phyloP scores from a whole-genome alignment of 345 rosid species.

The Fremontodendron californicum region DNA sequence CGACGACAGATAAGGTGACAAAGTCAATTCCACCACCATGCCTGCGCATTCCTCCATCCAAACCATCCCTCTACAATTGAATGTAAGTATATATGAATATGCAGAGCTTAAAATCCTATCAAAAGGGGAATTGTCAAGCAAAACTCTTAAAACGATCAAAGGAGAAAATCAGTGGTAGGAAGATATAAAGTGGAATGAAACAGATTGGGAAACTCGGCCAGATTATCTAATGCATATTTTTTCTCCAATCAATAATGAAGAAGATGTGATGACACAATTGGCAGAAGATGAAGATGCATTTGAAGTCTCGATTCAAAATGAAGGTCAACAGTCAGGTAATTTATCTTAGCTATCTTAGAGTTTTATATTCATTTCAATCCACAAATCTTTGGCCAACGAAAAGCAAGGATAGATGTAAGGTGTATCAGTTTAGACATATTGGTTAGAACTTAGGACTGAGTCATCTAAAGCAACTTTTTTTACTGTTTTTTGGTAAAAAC shows the following conservation, averaged over 20 bases:
- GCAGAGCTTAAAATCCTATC: background rate
- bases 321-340: too few relatives aligned
- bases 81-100: background rate
- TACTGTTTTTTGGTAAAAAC: too few relatives aligned
- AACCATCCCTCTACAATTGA: background rate
- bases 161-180: background rate
- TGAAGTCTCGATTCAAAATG: too few relatives aligned
- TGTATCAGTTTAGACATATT: too few relatives aligned
- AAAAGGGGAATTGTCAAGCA: background rate
- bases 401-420: too few relatives aligned
- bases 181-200: background rate
- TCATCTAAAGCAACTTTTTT: too few relatives aligned
- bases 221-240: background rate
- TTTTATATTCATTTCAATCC: too few relatives aligned
- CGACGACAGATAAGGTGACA: too few relatives aligned
- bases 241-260: background rate
- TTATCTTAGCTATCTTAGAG: background rate
- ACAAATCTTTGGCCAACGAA: too few relatives aligned
- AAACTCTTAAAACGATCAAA: background rate
- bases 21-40: background rate
- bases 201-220: background rate
- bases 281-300: too few relatives aligned
- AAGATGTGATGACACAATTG: background rate
- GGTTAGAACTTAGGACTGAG: too few relatives aligned
- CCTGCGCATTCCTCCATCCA: background rate